Percentiles rank a stretch among this genome's conserved stretches.
These are phyloP conservation scores for Suhomyces atakaporum DNA, from an alignment of 1,139 yeast genomes.

Conservation along the genomic window DNA sequence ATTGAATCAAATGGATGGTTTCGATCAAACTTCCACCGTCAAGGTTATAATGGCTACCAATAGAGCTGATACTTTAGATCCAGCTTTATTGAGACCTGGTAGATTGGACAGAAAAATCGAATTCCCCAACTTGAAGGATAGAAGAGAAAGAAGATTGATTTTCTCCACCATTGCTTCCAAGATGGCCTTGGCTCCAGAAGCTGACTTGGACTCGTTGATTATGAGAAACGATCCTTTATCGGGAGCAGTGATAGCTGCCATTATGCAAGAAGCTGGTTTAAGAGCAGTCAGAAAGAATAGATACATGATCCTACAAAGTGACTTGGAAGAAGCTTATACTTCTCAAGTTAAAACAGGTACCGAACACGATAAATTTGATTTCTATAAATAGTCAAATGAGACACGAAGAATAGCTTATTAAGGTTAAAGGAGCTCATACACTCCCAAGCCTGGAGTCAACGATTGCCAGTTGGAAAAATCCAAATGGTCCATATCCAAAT, in stretches of 20 bases:
- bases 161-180: slow-evolving; percentile 95
- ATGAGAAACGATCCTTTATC: slow-evolving; percentile 95
- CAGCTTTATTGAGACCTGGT: slow-evolving; percentile 96
- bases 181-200: slow-evolving; percentile 98
- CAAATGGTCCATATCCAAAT: slow-evolving; percentile 69
- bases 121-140: slow-evolving; percentile 91
- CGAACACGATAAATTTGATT: slow-evolving; percentile 96
- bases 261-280: slow-evolving; percentile 99
- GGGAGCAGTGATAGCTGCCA: slow-evolving; percentile 98
- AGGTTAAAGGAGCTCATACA: slow-evolving; percentile 41
- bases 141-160: slow-evolving; percentile 96
- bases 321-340: slow-evolving; percentile 96
- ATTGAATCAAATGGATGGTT: slow-evolving; percentile 98
- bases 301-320: slow-evolving; percentile 92
- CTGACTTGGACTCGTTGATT: slow-evolving; percentile 90
- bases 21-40: slow-evolving; percentile 92
- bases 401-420: not conserved
- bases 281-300: slow-evolving; percentile 98
- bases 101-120: slow-evolving; percentile 98
- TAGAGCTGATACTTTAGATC: slow-evolving; percentile 96
- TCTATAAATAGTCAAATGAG: slow-evolving; percentile 56
- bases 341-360: slow-evolving; percentile 93
- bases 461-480: slow-evolving; percentile 49
- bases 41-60: slow-evolving; percentile 99
- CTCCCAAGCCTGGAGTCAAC: slow-evolving; percentile 60